phyloP scores from a whole-genome alignment of 2,329 filamentous ascomycete genomes.

The Phaeosphaeriaceae sp. region DNA sequence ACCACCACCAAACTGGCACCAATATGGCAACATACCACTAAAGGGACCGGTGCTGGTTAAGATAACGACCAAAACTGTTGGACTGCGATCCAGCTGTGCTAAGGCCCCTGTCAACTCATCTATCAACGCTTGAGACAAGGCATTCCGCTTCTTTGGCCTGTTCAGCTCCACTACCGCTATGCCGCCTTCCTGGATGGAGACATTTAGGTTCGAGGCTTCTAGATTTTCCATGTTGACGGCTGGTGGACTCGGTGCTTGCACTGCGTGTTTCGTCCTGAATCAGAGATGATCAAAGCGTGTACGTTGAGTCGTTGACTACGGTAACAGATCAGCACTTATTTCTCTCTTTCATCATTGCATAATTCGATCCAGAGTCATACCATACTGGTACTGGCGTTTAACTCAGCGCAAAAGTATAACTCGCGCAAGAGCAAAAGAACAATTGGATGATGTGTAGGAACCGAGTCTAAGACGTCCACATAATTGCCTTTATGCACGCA shows the following conservation, averaged over 20 bases:
- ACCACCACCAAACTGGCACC: too few species aligned
- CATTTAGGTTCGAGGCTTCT: slow-evolving; percentile 12
- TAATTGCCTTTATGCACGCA: background rate
- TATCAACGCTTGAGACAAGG: slow-evolving; percentile 61
- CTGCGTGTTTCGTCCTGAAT: background rate
- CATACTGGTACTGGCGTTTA: too few species aligned
- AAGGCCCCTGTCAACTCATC: slow-evolving; percentile 38
- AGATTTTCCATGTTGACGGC: slow-evolving; percentile 7
- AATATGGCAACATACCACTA: slow-evolving; percentile 64
- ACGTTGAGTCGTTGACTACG: too few species aligned
- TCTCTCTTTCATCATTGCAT: too few species aligned
- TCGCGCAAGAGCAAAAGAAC: background rate
- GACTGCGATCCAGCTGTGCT: slow-evolving; percentile 21
- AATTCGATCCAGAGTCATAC: too few species aligned
- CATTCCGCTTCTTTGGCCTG: slow-evolving; percentile 64
- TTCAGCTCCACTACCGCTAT: slow-evolving; percentile 60
- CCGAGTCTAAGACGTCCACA: background rate
- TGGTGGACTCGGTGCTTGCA: background rate
- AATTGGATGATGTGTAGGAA: too few species aligned
- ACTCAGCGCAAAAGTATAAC: too few species aligned
- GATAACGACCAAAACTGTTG: slow-evolving; percentile 50
- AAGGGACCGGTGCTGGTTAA: slow-evolving; percentile 83
- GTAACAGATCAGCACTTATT: too few species aligned
- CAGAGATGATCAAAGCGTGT: too few species aligned
- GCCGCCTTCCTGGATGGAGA: slow-evolving; percentile 34